Percentiles rank a stretch among this genome's conserved stretches.
phyloP scores from a whole-genome alignment of 2,329 filamentous ascomycete genomes.

The Nigrospora sphaerica region DNA sequence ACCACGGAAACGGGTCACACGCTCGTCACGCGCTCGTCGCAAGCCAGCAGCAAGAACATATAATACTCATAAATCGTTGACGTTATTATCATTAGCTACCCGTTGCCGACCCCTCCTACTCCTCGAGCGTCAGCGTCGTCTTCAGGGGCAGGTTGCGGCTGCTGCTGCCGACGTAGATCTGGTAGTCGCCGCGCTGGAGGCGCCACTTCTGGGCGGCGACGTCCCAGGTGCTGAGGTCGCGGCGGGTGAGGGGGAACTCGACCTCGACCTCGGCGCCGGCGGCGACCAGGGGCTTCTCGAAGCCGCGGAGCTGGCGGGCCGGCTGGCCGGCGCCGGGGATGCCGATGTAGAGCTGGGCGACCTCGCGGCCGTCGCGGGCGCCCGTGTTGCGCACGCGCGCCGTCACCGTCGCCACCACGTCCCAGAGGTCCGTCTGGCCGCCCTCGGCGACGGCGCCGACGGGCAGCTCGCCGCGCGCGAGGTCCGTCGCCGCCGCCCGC shows the following conservation, averaged over 20 bases:
- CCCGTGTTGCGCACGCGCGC: slow-evolving; percentile 46
- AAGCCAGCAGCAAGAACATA: no score
- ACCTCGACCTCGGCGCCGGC: slow-evolving; percentile 31
- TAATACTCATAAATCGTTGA: no score
- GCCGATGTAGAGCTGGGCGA: slow-evolving; percentile 49
- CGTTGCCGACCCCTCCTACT: no score
- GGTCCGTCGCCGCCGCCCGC: slow-evolving; percentile 25
- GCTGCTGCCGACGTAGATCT: slow-evolving; percentile 21
- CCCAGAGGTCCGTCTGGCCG: slow-evolving; percentile 49
- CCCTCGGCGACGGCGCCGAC: slow-evolving; percentile 26
- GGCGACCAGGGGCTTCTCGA: slow-evolving; percentile 39
- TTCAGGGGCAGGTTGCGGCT: slow-evolving; percentile 13
- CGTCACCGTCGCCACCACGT: slow-evolving; percentile 38
- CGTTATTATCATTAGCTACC: no score
- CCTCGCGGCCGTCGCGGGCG: slow-evolving; percentile 35
- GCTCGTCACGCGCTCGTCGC: no score
- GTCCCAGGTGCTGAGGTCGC: slow-evolving; percentile 44
- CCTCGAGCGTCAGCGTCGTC: not conserved
- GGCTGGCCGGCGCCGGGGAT: slow-evolving; percentile 38
- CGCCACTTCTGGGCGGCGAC: slow-evolving; percentile 33
- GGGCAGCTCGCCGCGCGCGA: slow-evolving; percentile 7
- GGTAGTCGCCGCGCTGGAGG: slow-evolving; percentile 23
- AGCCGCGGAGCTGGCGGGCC: slow-evolving; percentile 39
- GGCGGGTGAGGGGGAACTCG: slow-evolving; percentile 36
- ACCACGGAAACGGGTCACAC: no score